Base-by-base conservation (phyloP, 768 basidiomycete genomes). In the Postia placenta region DNA sequence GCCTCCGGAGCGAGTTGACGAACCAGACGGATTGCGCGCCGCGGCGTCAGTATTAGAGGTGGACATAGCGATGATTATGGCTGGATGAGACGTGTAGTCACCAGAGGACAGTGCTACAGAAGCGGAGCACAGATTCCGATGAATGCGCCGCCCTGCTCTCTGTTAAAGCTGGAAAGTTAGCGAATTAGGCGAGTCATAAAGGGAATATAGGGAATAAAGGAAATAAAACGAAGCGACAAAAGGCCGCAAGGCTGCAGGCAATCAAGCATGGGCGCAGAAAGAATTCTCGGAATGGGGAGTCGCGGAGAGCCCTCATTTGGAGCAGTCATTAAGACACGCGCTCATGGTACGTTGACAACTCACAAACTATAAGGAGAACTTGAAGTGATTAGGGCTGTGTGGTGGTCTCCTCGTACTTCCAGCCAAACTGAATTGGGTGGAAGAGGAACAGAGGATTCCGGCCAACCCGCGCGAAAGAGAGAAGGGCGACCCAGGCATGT, bases 11-110 rank as follows among this genome's bases (percentile, higher is more conserved):
- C 76, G 81, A 15, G 76, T 75, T n/a, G 84, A 82, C 23, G 85
- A 83, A 48, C 76, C 78, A 27, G 85, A 85, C 36, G 82, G 80
- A 59, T 85, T 85, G 60, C 81, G 78, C 20, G 82, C 74, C 38
- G 55, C 49, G 25, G 55, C 39, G 25, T 66, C 67, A 63, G 63
- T 55, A 60, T 66, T 58, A 53, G 55, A 56, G 47, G 50, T 59
- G 38, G 65, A 61, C 65, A 66, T 66, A 44, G 49, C 49, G 42
- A 27, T 50, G 26, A 30, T 37, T 24, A 44, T 49, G 37, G 30
- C 54, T 52, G 43, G n/a, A 23, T 36, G 22, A 25, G 36, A 24
- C 23, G 45, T 11, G 14, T 11, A 11, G 33, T 25, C 25, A 36
- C 3, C 14, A 6, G 39, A 25, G 36, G 15, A 28, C n/a, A 17